Conservation (phyloP, 2,329 filamentous ascomycete species). For the Monosporascus sp. region DNA sequence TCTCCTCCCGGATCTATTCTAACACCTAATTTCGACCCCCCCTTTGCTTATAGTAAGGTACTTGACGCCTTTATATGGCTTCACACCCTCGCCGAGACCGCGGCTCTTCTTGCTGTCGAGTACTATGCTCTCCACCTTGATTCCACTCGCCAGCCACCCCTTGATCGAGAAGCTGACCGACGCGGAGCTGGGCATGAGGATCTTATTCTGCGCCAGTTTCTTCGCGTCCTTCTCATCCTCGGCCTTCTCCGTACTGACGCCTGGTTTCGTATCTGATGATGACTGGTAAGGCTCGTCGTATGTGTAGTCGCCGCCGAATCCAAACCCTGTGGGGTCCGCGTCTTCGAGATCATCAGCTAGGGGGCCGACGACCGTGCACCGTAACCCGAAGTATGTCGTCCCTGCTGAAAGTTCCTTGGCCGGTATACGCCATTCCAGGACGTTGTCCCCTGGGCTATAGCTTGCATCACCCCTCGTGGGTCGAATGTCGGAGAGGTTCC, state of each 20-base stretch:
- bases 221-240: conserved; percentile 47
- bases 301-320: conserved; percentile 45
- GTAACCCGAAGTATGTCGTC: conserved; percentile 64
- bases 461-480: conserved; percentile 77
- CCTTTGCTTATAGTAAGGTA: conserved; percentile 75
- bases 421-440: conserved; percentile 78
- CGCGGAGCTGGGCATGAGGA: conserved; percentile 75
- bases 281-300: conserved; percentile 55
- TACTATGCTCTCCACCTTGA: conserved; percentile 63
- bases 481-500: conserved; percentile 77
- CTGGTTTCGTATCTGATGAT: conserved; percentile 29
- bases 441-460: conserved; percentile 67
- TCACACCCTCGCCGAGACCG: conserved; percentile 80
- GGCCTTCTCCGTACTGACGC: conserved; percentile 24
- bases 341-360: conserved; percentile 43
- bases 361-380: conserved; percentile 73
- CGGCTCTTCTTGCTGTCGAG: conserved; percentile 74
- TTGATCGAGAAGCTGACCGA: conserved; percentile 67
- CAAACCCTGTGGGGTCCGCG: conserved; percentile 45
- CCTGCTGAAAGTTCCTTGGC: conserved; percentile 68
- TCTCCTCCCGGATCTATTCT: background rate
- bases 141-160: conserved; percentile 63
- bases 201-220: conserved; percentile 63
- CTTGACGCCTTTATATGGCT: conserved; percentile 97
- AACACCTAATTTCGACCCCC: conserved; percentile 60